A percentile compares a stretch with the other conserved stretches of the same genome.
These are phyloP conservation scores for Brettanomyces bruxellensis DNA, from an alignment of 805 yeast species.

Conservation along the genomic window DNA sequence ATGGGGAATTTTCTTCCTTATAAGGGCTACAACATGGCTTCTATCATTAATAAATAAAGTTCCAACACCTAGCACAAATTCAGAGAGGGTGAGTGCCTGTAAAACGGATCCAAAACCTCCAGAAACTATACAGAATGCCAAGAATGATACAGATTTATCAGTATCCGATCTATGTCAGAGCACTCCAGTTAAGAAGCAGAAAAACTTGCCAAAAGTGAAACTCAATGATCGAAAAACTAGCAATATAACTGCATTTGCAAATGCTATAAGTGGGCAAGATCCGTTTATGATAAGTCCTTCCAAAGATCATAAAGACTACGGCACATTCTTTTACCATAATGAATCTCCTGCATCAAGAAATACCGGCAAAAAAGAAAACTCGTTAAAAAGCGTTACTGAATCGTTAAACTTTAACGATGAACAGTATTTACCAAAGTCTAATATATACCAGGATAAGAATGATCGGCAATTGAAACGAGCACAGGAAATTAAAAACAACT, in stretches of 20 bases:
- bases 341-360: not conserved
- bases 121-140: not conserved
- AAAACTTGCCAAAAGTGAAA: too few relatives aligned
- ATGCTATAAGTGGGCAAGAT: too few relatives aligned
- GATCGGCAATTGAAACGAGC: slow-evolving; percentile 1
- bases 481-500: slow-evolving; percentile 1
- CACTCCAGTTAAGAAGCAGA: not conserved
- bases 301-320: too few relatives aligned
- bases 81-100: not conserved
- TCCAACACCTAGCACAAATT: slow-evolving; percentile 16
- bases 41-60: slow-evolving; percentile 13
- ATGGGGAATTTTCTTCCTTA: slow-evolving; percentile 18
- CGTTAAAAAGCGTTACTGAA: slow-evolving; percentile 17
- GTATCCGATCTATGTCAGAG: not conserved
- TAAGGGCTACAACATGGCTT: slow-evolving; percentile 7
- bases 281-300: too few relatives aligned
- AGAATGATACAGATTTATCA: not conserved
- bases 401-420: slow-evolving; percentile 5
- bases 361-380: not conserved
- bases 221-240: too few relatives aligned
- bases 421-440: not conserved
- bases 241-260: too few relatives aligned
- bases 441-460: not conserved
- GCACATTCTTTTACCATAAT: too few relatives aligned
- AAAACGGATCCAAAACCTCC: not conserved